A percentile compares a stretch with the other conserved stretches of the same genome.
phyloP scores from a whole-genome alignment of 805 yeast species.

The Barnettozyma vustinii region DNA sequence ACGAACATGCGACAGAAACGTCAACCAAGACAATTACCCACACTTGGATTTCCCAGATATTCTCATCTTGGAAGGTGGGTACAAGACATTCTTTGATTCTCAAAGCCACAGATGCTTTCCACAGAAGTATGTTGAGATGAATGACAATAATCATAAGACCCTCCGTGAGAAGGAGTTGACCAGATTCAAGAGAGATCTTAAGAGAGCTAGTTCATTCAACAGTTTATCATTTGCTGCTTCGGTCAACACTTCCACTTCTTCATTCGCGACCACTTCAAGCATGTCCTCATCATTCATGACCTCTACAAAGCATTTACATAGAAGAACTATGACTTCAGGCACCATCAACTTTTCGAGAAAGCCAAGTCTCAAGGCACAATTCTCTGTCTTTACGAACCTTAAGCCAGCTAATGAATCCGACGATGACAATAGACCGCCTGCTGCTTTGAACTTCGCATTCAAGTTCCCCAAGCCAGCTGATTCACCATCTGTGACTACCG shows the following conservation, averaged over 20 bases:
- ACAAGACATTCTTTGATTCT: constrained; percentile 64
- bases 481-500: constrained; percentile 2
- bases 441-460: constrained; percentile 23
- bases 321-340: constrained; percentile 22
- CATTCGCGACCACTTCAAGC: constrained; percentile 2
- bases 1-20: constrained; percentile 72
- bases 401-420: neutral
- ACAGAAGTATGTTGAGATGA: constrained; percentile 82
- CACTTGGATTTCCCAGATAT: constrained; percentile 82
- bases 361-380: constrained; percentile 15
- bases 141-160: constrained; percentile 47
- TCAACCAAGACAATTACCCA: constrained; percentile 76
- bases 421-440: constrained; percentile 22
- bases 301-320: constrained; percentile 10
- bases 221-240: constrained; percentile 22
- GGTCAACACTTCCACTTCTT: constrained; percentile 7
- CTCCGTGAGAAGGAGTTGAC: constrained; percentile 51
- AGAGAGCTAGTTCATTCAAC: constrained; percentile 33
- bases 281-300: constrained; percentile 3
- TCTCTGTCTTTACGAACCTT: constrained; percentile 13
- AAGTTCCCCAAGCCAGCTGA: constrained; percentile 19
- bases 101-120: constrained; percentile 63
- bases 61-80: constrained; percentile 86
- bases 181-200: constrained; percentile 43
- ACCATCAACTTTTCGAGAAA: constrained; percentile 18